Evolutionary conservation across 2,329 filamentous ascomycete species (phyloP).

Genomic region (Septoria petroselini): DNA sequence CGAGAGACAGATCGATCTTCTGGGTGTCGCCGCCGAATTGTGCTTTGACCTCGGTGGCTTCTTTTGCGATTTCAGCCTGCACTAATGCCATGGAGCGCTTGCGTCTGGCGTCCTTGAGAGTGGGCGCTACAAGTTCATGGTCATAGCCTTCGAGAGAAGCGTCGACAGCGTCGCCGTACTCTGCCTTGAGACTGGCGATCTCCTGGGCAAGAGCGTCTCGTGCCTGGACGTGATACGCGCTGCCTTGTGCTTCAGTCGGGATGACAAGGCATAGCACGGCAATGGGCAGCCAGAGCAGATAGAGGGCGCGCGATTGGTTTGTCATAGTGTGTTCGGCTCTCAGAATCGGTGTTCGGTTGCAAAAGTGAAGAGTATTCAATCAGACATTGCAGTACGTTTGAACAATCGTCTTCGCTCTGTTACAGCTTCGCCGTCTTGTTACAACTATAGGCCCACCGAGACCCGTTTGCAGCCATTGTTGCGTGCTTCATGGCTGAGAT

Average conservation of each 20-base stretch:
- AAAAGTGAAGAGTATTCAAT: not conserved
- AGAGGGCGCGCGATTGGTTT: constrained; percentile 5
- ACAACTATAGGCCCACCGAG: constrained; percentile 1
- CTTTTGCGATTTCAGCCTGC: not conserved
- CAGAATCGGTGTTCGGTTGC: not conserved
- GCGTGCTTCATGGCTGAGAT: constrained; percentile 1
- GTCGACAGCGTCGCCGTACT: constrained; percentile 8
- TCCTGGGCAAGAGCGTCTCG: constrained; percentile 9
- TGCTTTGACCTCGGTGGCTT: constrained; percentile 4
- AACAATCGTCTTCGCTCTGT: too few relatives aligned
- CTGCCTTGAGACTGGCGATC: constrained; percentile 5
- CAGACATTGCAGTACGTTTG: constrained; percentile 4
- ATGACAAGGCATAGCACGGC: constrained; percentile 10
- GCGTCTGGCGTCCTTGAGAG: not conserved
- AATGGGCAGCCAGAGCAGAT: constrained; percentile 19
- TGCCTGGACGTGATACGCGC: constrained; percentile 2
- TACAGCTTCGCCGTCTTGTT: not conserved
- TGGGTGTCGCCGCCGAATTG: constrained; percentile 3
- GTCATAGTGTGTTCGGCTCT: not conserved
- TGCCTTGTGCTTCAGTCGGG: constrained; percentile 2
- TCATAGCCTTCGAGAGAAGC: constrained; percentile 17
- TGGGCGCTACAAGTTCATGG: constrained; percentile 6
- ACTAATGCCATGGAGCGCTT: not conserved
- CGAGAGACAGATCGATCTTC: constrained; percentile 11
- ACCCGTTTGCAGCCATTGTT: constrained; percentile 18